These are phyloP conservation scores for Suillus subalutaceus DNA, from an alignment of 768 basidiomycete genomes.

Conservation along the genomic window DNA sequence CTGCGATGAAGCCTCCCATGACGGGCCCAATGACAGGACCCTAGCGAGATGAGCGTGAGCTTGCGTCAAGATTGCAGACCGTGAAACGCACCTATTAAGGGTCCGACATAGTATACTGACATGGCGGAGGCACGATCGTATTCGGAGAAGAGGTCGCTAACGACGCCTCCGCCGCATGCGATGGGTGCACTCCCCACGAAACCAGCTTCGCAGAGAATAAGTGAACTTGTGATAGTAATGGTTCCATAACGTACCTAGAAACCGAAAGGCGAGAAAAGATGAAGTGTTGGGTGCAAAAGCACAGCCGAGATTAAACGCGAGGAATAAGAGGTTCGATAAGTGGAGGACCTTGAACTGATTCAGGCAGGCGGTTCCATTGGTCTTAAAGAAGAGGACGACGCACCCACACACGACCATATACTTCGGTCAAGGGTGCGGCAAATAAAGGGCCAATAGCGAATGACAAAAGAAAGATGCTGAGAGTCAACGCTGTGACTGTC, in stretches of 20 bases:
- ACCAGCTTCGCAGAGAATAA: slow-evolving; percentile 47
- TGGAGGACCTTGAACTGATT: slow-evolving; percentile 51
- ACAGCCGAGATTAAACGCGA: slow-evolving; percentile 36
- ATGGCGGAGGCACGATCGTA: slow-evolving; percentile 67
- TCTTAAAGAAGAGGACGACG: neutral
- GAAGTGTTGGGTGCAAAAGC: slow-evolving; percentile 62
- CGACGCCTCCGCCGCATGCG: slow-evolving; percentile 62
- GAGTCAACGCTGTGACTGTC: neutral
- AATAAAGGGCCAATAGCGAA: neutral
- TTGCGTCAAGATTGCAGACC: neutral
- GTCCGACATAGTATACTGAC: slow-evolving; percentile 67
- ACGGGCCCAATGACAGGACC: slow-evolving; percentile 48
- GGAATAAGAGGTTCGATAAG: slow-evolving; percentile 20
- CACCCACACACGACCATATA: slow-evolving; percentile 50
- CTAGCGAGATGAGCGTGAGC: slow-evolving; percentile 25
- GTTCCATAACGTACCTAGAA: slow-evolving; percentile 51
- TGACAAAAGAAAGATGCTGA: neutral
- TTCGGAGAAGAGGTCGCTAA: slow-evolving; percentile 58
- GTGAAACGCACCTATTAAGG: slow-evolving; percentile 50
- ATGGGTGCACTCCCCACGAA: slow-evolving; percentile 67
- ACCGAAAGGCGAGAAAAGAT: slow-evolving; percentile 64
- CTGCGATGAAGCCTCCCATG: slow-evolving; percentile 2
- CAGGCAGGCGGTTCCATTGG: neutral
- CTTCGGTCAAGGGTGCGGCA: neutral
- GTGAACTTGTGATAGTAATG: neutral